Evolutionary conservation across 495 filamentous ascomycete species (phyloP).

Genomic region (Corynascus novoguineensis): DNA sequence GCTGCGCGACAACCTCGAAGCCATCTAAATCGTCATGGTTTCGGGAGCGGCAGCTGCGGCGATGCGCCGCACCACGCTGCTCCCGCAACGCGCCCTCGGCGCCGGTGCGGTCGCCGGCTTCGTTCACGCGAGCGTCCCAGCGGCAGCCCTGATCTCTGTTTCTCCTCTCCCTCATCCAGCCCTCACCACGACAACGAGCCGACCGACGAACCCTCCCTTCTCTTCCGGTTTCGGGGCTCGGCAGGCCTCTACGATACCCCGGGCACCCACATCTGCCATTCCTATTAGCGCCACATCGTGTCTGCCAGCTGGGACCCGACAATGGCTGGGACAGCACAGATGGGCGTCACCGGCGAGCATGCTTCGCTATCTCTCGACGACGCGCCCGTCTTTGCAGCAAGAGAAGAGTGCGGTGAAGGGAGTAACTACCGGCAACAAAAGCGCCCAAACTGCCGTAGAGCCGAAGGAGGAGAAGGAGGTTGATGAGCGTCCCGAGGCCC

Average conservation of each 20-base stretch:
- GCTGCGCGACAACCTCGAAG: slow-evolving; percentile 3
- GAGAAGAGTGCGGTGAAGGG: slow-evolving; percentile 16
- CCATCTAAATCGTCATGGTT: slow-evolving; percentile 23
- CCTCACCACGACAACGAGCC: neutral
- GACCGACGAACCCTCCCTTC: slow-evolving; percentile 15
- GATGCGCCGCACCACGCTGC: slow-evolving; percentile 32
- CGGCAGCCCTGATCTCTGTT: neutral
- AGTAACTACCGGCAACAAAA: neutral
- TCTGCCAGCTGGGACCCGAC: neutral
- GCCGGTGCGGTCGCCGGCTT: slow-evolving; percentile 8
- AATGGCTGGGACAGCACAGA: slow-evolving; percentile 3
- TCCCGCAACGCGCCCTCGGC: slow-evolving; percentile 28
- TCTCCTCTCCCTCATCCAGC: neutral
- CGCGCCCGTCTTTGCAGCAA: slow-evolving; percentile 13
- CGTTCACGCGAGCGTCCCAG: slow-evolving; percentile 7
- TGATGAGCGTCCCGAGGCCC: slow-evolving; percentile 25
- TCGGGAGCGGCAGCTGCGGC: slow-evolving; percentile 30
- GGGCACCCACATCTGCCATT: neutral
- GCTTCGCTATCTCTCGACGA: slow-evolving; percentile 30
- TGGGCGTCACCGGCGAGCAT: slow-evolving; percentile 24
- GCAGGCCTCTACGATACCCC: slow-evolving; percentile 11
- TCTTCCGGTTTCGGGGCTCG: slow-evolving; percentile 2
- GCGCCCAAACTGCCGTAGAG: slow-evolving; percentile 5
- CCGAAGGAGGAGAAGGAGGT: slow-evolving; percentile 15
- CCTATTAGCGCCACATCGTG: neutral